A percentile compares a stretch with the other conserved stretches of the same genome.
Evolutionary conservation across 1,284 basidiomycete genomes (phyloP).

Genomic region (Fomitiporia mediterranea): DNA sequence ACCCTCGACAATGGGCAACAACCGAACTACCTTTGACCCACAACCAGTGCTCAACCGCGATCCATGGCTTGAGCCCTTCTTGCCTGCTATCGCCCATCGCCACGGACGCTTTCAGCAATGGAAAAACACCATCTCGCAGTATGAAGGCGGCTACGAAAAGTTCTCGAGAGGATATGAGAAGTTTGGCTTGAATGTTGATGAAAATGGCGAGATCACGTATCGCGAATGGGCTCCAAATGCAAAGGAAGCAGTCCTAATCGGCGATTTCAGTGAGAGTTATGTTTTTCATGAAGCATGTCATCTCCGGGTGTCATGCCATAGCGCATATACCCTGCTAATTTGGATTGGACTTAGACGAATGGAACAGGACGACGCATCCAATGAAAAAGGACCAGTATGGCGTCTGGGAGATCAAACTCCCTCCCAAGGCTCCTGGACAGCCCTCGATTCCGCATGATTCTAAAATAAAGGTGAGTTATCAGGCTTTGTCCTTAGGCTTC

Average conservation of each 20-base stretch:
- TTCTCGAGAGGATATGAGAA: conserved; percentile 87
- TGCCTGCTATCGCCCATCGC: conserved; percentile 67
- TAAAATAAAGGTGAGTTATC: conserved; percentile 72
- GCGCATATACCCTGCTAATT: conserved; percentile 1
- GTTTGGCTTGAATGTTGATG: conserved; percentile 77
- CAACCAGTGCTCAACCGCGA: conserved; percentile 58
- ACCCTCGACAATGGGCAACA: neutral
- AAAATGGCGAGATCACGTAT: conserved; percentile 74
- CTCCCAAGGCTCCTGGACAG: conserved; percentile 62
- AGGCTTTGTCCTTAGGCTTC: too few species aligned
- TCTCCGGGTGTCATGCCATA: neutral
- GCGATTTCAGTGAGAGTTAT: conserved; percentile 85
- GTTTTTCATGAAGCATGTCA: conserved; percentile 13
- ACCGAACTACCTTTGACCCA: conserved; percentile 36
- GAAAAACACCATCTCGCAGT: conserved; percentile 66
- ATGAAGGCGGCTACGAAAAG: conserved; percentile 85
- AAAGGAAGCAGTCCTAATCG: conserved; percentile 77
- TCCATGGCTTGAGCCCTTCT: conserved; percentile 72
- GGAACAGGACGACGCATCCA: conserved; percentile 80
- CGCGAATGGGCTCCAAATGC: conserved; percentile 97
- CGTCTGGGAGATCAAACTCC: conserved; percentile 86
- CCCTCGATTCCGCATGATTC: conserved; percentile 92
- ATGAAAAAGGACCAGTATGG: conserved; percentile 89
- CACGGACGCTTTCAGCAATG: conserved; percentile 70
- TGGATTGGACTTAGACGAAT: conserved; percentile 59